Evolutionary conservation across 2,329 filamentous ascomycete species (phyloP), one percentile per base, ranked within the genome.

Genomic region (Hirsutella thompsonii): DNA sequence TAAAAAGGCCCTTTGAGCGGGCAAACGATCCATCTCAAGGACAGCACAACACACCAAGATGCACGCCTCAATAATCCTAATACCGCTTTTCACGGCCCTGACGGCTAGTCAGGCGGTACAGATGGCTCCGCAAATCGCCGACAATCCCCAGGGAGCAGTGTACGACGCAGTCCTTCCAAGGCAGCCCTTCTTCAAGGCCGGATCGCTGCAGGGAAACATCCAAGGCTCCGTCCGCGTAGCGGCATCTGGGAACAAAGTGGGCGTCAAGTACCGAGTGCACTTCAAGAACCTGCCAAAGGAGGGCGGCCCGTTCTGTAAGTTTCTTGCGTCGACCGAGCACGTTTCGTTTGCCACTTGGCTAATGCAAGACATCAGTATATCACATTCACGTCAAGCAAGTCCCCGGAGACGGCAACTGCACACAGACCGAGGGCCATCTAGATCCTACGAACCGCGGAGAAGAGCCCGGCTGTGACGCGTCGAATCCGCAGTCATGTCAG

Each of bases 341-440:
- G 23, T 26, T 11, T 9, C 20, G 14, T 21, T 1, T 16, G 20
- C 18, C 16, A 41, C 1, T 16, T n/a, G 23, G 16, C 32, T 34
- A 10, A 34, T 18, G 11, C 14, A 3, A 18, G 13, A 14, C 23
- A 6, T 11, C 43, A 83, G 81, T 67, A 44, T 89, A 87, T 63
- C 83, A 89, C 57, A 65, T 90, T 48, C 84, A 90, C 60, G 72
- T 70, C 39, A 52, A 65, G 16, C 75, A 77, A 8, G 79, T 87
- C 10, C 73, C 78, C 5, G 58, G 56, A 20, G 62, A 77, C 47
- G 83, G 83, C 48, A 85, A 87, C 69, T 90, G 84, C 67, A 81
- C 74, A 38, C 59, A 59, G 4, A 80, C 84, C 1, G 65, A 74
- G 4, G 74, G 66, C 2, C 84, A 90, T 53, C 70, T 87, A 10